Base-by-base conservation (phyloP, 176 grass and related monocot genomes). In the Dactylis glomerata region DNA sequence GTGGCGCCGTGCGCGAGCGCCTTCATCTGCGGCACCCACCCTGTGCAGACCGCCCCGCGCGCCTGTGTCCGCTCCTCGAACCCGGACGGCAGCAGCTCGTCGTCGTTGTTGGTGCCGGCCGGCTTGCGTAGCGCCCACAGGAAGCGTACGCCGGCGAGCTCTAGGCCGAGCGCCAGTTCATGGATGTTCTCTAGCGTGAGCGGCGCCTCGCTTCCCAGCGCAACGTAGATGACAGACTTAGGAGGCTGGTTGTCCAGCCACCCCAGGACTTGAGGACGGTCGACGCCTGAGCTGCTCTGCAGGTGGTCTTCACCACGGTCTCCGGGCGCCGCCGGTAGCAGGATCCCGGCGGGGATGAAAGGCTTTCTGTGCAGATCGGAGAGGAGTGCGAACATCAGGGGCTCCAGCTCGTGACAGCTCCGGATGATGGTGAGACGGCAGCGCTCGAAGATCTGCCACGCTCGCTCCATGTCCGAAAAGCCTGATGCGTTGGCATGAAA, bases 181-280 rank as follows among this genome's bases (percentile, higher is more conserved):
- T 81, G 84, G 40, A 87, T 10, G 27, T 56, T 56, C 24, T 84
- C 37, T 0, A 22, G 54, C 4, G 81, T 91, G 22, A 93, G 33
- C 3, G 74, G 73, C 1, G 81, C 82, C 77, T 93, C 94, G 17
- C 84, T 93, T 3, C 94, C 94, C 1, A 93, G 78, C 13, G 94
- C 86, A 3, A 93, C 58, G 23, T 90, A 93, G 37, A 97, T 45
- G 9, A 91, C 94, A 0, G 88, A 89, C 45, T 84, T 54, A 0
- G 87, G 15, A 2, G 74, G 22, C 61, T 90, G 87, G 2, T 23
- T n/a, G 36, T 85, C 81, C 1, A 97, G 44, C 87, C 84, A 93
- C 6, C 27, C 37, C 6, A 90, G 56, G 8, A 84, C 27, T 1
- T 81, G 78, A 4, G 77, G 1, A 33, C 69, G 33, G 42, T 6